Conservation (phyloP, 2,329 filamentous ascomycete genomes). For the Neofusicoccum umdonicola region DNA sequence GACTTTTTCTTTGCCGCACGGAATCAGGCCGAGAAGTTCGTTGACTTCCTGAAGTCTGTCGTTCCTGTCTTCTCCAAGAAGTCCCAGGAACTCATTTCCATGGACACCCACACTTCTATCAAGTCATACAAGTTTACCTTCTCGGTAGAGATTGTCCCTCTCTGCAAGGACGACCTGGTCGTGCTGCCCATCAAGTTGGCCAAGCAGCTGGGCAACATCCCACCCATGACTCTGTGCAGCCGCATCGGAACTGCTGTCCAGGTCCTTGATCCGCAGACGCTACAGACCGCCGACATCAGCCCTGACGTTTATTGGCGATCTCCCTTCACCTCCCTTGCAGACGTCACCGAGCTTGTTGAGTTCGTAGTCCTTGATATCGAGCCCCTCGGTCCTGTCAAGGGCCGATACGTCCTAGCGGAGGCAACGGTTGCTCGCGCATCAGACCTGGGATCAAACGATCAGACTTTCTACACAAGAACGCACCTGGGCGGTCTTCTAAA, state of each 20-base stretch:
- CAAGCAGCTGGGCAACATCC: slow-evolving; percentile 83
- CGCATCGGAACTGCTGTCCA: slow-evolving; percentile 87
- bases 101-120: slow-evolving; percentile 85
- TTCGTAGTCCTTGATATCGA: slow-evolving; percentile 97
- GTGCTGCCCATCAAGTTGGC: slow-evolving; percentile 86
- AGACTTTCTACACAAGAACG: slow-evolving; percentile 84
- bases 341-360: slow-evolving; percentile 81
- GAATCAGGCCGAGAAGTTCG: slow-evolving; percentile 89
- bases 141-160: slow-evolving; percentile 84
- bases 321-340: slow-evolving; percentile 80
- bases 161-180: slow-evolving; percentile 97
- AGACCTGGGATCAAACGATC: slow-evolving; percentile 83
- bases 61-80: slow-evolving; percentile 77
- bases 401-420: slow-evolving; percentile 81
- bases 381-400: slow-evolving; percentile 68
- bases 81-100: slow-evolving; percentile 88
- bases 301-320: slow-evolving; percentile 84
- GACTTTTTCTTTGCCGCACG: slow-evolving; percentile 91
- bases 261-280: slow-evolving; percentile 82
- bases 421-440: slow-evolving; percentile 82
- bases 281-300: slow-evolving; percentile 85
- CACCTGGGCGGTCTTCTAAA: slow-evolving; percentile 85
- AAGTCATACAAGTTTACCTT: slow-evolving; percentile 95
- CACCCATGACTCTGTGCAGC: slow-evolving; percentile 80
- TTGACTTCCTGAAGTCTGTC: slow-evolving; percentile 84